phyloP scores from a whole-genome alignment of 2,329 filamentous ascomycete genomes.

The Ceratocystis harringtonii region DNA sequence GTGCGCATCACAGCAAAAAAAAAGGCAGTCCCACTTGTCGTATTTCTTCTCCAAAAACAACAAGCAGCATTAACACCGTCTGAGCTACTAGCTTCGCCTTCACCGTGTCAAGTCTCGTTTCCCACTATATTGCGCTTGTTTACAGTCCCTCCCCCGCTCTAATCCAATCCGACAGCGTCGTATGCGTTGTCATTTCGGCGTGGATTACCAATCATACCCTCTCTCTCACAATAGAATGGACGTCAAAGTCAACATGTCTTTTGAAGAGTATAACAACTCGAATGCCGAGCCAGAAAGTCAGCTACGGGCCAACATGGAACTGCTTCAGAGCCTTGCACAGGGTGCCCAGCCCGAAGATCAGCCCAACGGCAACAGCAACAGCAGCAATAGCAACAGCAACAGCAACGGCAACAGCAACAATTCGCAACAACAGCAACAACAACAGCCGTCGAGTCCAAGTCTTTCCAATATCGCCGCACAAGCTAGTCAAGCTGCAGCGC shows the following conservation, averaged over 20 bases:
- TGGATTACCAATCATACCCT: background rate
- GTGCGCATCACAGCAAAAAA: constrained; percentile 4
- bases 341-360: constrained; percentile 6
- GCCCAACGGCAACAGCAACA: background rate
- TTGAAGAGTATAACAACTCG: constrained; percentile 10
- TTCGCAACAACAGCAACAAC: background rate
- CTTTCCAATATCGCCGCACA: constrained; percentile 11
- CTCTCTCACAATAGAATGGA: background rate
- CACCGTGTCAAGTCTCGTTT: background rate
- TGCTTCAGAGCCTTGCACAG: constrained; percentile 13
- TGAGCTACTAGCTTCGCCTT: background rate
- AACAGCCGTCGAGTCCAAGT: background rate
- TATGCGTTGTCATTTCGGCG: background rate
- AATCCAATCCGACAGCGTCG: background rate
- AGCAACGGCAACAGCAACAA: background rate
- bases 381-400: background rate
- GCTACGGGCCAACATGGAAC: constrained; percentile 14
- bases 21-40: background rate
- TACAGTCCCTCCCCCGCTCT: background rate
- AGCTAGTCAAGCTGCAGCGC: constrained; percentile 5
- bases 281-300: constrained; percentile 5
- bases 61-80: background rate
- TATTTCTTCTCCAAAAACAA: background rate
- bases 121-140: background rate
- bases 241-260: constrained; percentile 10